Percentiles rank a stretch among this genome's conserved stretches.
phyloP scores from a whole-genome alignment of 1,284 basidiomycete species.

The Ustilago sp. region DNA sequence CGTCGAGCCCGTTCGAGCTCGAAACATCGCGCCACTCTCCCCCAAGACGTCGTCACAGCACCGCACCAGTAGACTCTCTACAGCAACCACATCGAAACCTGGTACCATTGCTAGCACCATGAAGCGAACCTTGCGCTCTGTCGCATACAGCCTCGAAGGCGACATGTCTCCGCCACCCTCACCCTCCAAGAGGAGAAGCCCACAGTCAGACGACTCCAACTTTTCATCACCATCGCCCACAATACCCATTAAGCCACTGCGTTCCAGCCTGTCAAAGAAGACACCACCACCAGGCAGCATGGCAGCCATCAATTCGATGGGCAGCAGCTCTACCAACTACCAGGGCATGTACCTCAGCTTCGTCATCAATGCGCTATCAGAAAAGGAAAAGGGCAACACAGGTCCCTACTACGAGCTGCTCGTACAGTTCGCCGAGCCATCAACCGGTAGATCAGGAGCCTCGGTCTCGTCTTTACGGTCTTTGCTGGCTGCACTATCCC shows the following conservation, averaged over 20 bases:
- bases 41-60: constrained; percentile 11
- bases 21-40: constrained; percentile 30
- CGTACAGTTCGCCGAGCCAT: constrained; percentile 71
- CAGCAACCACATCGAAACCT: background rate
- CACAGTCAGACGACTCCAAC: constrained; percentile 32
- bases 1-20: constrained; percentile 35
- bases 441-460: constrained; percentile 33
- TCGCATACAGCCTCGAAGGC: constrained; percentile 17
- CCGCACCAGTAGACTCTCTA: constrained; percentile 2
- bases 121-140: constrained; percentile 29
- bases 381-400: constrained; percentile 74
- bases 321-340: constrained; percentile 32
- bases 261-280: constrained; percentile 44
- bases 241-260: constrained; percentile 37
- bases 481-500: constrained; percentile 72
- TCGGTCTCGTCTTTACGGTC: constrained; percentile 62
- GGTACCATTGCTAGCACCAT: constrained; percentile 12
- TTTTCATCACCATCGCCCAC: constrained; percentile 35
- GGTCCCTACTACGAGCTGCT: constrained; percentile 73
- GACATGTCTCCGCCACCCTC: constrained; percentile 17
- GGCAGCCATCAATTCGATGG: constrained; percentile 41
- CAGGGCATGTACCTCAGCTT: constrained; percentile 86
- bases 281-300: constrained; percentile 43
- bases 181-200: constrained; percentile 40
- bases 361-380: constrained; percentile 82